Conservation (phyloP, 257 asterid genomes). For the Solanum arcanum region DNA sequence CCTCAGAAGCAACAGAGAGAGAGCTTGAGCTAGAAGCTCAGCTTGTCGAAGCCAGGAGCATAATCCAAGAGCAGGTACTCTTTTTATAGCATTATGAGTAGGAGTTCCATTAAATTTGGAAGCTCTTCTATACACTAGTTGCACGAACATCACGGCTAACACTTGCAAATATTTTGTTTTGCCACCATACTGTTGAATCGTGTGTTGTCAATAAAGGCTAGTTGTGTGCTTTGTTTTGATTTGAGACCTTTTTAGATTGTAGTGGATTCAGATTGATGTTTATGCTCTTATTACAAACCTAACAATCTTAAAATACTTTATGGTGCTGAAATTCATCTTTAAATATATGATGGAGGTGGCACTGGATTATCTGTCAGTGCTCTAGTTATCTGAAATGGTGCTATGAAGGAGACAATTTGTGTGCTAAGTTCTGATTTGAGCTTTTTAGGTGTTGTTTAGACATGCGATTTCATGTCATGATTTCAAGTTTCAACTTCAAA, state of each 20-base stretch:
- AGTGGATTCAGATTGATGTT: background rate
- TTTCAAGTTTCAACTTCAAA: background rate
- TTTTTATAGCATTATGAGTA: background rate
- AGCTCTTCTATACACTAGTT: background rate
- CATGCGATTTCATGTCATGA: background rate
- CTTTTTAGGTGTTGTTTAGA: background rate
- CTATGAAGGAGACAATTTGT: background rate
- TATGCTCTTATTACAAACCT: background rate
- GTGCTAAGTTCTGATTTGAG: background rate
- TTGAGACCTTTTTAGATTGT: background rate
- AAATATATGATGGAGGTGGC: background rate
- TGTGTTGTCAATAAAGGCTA: background rate
- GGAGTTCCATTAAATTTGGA: background rate
- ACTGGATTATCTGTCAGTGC: background rate
- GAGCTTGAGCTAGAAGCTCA: constrained; percentile 99
- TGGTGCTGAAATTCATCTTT: background rate
- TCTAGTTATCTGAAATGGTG: background rate
- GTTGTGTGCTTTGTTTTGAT: background rate
- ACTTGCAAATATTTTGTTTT: background rate
- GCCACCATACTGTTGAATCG: background rate
- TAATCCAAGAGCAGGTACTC: constrained; percentile 94
- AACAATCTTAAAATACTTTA: background rate
- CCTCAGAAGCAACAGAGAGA: constrained; percentile 90
- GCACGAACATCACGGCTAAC: background rate
- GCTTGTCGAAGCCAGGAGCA: constrained; percentile 98